These are phyloP conservation scores for Saccharomyces hybrid DNA, from an alignment of 1,139 yeast species.

Conservation along the genomic window DNA sequence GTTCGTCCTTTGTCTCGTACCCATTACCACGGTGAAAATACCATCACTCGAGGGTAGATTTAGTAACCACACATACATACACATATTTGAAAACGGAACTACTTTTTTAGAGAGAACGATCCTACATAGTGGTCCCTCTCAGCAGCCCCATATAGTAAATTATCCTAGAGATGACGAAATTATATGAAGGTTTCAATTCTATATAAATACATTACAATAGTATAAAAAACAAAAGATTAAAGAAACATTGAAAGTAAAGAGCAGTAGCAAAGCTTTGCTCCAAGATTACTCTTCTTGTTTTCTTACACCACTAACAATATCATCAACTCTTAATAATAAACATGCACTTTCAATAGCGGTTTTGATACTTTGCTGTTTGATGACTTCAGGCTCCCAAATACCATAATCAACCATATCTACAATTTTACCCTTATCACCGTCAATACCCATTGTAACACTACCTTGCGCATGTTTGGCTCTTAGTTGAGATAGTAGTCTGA, in stretches of 20 bases:
- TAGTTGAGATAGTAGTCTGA: constrained; percentile 77
- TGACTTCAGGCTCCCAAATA: constrained; percentile 98
- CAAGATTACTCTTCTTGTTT: constrained; percentile 30
- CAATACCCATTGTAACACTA: constrained; percentile 75
- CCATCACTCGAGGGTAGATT: not conserved
- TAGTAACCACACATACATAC: not conserved
- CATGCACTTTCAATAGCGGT: constrained; percentile 97
- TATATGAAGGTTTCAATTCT: not conserved
- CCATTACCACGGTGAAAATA: not conserved
- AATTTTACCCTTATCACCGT: constrained; percentile 88
- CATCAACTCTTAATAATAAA: constrained; percentile 88
- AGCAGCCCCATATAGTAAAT: not conserved
- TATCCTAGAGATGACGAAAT: not conserved
- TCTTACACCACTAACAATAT: constrained; percentile 93
- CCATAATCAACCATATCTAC: constrained; percentile 95
- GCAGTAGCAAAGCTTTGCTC: not conserved
- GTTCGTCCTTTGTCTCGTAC: not conserved
- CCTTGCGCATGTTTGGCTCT: constrained; percentile 97
- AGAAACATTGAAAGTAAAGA: not conserved
- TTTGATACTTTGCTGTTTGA: constrained; percentile 91
- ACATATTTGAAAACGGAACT: not conserved
- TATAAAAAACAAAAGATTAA: not conserved
- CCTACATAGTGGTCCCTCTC: not conserved
- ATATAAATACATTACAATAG: not conserved
- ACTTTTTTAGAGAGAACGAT: not conserved